phyloP scores from a whole-genome alignment of 805 yeast genomes.

The Myxozyma monticola region DNA sequence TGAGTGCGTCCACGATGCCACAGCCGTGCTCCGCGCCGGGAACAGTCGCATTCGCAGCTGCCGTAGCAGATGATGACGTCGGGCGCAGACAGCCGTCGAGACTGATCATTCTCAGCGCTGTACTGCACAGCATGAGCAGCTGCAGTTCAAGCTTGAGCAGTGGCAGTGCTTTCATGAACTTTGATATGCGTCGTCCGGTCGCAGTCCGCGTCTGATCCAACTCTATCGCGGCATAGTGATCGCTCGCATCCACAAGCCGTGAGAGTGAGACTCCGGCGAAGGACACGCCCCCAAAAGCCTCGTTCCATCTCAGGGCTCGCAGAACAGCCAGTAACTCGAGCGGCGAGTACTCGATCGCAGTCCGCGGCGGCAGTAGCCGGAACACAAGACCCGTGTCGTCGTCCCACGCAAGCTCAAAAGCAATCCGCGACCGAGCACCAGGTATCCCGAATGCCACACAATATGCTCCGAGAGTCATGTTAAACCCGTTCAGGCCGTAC shows the following conservation, averaged over 20 bases:
- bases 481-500: constrained; percentile 28
- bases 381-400: constrained; percentile 28
- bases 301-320: constrained; percentile 33
- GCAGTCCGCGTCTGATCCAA: constrained; percentile 28
- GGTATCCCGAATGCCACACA: constrained; percentile 33
- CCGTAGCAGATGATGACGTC: not conserved
- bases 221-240: constrained; percentile 27
- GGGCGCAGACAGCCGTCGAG: constrained; percentile 19
- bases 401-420: constrained; percentile 21
- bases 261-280: constrained; percentile 27
- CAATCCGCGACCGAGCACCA: constrained; percentile 17
- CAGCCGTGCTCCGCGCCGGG: constrained; percentile 16
- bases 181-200: constrained; percentile 27
- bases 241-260: constrained; percentile 21
- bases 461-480: constrained; percentile 32
- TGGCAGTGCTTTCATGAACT: constrained; percentile 23
- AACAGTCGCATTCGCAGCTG: not conserved
- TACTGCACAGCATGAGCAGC: constrained; percentile 28
- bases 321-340: constrained; percentile 31
- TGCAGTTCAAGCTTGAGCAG: constrained; percentile 27
- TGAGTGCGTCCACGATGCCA: constrained; percentile 27
- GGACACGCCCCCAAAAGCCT: constrained; percentile 31
- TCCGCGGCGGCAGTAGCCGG: constrained; percentile 23
- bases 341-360: constrained; percentile 11
- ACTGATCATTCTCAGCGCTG: constrained; percentile 28